Base-by-base conservation (phyloP, 2,329 filamentous ascomycete species). In the Sporothrix brasiliensis region DNA sequence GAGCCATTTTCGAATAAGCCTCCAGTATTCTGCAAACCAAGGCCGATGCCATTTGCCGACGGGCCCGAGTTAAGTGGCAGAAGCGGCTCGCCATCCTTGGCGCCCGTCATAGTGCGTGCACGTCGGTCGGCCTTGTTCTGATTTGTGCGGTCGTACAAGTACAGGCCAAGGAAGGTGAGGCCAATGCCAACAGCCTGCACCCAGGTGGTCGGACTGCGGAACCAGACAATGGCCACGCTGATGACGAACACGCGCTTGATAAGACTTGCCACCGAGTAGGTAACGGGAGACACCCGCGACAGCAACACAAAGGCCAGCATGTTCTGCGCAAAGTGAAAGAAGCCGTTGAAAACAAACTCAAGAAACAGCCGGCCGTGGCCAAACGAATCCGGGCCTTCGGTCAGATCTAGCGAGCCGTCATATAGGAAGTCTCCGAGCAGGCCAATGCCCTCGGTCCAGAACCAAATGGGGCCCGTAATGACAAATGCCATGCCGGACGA, bases 181-280 rank as follows among this genome's bases (percentile, higher is more conserved):
- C 82, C 87, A 76, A 99, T 97, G 19, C 95, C 95, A 54, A 91
- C 84, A 0, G 88, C 92, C 80, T 99, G 95, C 19, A 96, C 80
- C 19, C 84, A 85, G 5, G 92, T 97, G 44, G 95, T 97, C 1
- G 91, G 88, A 79, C 90, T 97, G 74, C 93, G 91, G 81, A 98
- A 99, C 95, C 95, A 99, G 75, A 98, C 82, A 73, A 99, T 94
- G 7, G 95, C 93, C 75, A 97, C 91, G 71, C 95, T 88, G 76
- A 99, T 97, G 77, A 99, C 94, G 77, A 97, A 97, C 14, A 99
- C 95, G 65, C 95, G 91, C 82, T 99, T 99, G 80, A 99, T 95
- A 73, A 99, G 84, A 70, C 92, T 96, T 49, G 95, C 95, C 50
- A 99, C 94, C 0, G 93, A 97, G 82, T 99, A 99, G 0, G 95